Conservation (phyloP, 768 basidiomycete genomes). For the Gloeopeniophorella convolvens region DNA sequence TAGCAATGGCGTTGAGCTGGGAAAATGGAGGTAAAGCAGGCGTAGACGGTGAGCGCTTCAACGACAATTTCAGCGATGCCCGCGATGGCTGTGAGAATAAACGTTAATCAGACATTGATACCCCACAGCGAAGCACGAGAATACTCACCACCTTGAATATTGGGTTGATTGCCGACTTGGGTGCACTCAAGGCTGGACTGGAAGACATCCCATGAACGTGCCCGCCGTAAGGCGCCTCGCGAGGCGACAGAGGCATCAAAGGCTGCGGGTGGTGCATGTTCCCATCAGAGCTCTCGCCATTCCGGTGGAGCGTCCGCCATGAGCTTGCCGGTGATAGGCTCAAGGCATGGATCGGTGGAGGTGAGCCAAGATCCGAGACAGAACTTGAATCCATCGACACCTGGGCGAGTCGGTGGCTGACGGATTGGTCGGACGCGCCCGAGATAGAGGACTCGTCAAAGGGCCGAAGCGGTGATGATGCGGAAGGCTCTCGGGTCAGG, state of each 20-base stretch:
- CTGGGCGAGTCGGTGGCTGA: constrained; percentile 66
- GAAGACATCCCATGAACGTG: constrained; percentile 50
- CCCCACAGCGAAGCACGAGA: neutral
- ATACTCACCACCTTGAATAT: constrained; percentile 86
- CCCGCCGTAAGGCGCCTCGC: constrained; percentile 32
- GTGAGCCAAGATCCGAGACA: constrained; percentile 61
- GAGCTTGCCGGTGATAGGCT: constrained; percentile 59
- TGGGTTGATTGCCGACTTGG: constrained; percentile 72
- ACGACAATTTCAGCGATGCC: constrained; percentile 32
- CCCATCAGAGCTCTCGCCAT: constrained; percentile 21
- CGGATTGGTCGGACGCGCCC: constrained; percentile 73
- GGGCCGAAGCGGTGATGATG: constrained; percentile 68
- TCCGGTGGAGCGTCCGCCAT: constrained; percentile 23
- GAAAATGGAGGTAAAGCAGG: constrained; percentile 70
- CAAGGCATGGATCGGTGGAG: constrained; percentile 69
- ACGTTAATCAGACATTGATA: neutral
- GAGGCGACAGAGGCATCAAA: constrained; percentile 21
- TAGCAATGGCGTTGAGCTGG: constrained; percentile 77
- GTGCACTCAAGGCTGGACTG: constrained; percentile 46
- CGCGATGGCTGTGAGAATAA: constrained; percentile 44
- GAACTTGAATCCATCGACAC: constrained; percentile 58
- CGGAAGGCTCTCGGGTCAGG: constrained; percentile 69
- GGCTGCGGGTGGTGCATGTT: constrained; percentile 21
- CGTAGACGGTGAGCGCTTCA: constrained; percentile 30
- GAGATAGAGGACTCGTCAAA: constrained; percentile 65